Evolutionary conservation across 2,329 filamentous ascomycete species (phyloP).

Genomic region (Pyrenochaeta sp.): DNA sequence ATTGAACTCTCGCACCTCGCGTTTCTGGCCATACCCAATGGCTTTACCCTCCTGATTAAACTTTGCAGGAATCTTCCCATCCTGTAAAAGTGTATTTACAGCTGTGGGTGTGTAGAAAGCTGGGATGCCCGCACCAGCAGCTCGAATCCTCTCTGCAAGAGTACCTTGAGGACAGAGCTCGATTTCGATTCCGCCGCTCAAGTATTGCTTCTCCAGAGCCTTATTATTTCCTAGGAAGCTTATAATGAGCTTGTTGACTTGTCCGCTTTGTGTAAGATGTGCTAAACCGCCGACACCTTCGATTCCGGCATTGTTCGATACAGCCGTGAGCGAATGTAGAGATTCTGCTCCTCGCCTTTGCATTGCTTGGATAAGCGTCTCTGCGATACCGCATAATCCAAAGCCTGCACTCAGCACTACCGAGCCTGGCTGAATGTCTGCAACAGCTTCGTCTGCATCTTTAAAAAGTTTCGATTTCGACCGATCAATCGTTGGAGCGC

Average conservation of each 20-base stretch:
- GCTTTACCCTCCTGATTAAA: slow-evolving; percentile 66
- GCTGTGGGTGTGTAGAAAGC: slow-evolving; percentile 82
- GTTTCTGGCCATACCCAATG: slow-evolving; percentile 68
- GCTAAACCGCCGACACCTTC: slow-evolving; percentile 71
- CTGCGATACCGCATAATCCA: slow-evolving; percentile 49
- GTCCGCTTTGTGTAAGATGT: slow-evolving; percentile 71
- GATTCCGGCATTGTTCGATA: slow-evolving; percentile 82
- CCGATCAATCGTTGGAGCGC: slow-evolving; percentile 42
- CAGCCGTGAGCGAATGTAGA: slow-evolving; percentile 66
- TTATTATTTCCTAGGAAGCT: slow-evolving; percentile 83
- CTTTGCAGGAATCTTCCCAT: slow-evolving; percentile 70
- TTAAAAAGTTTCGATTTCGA: slow-evolving; percentile 47
- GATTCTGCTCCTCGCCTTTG: slow-evolving; percentile 37
- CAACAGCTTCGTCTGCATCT: slow-evolving; percentile 47
- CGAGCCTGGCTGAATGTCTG: slow-evolving; percentile 45
- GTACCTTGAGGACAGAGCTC: slow-evolving; percentile 81
- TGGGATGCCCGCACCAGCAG: slow-evolving; percentile 78
- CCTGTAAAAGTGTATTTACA: slow-evolving; percentile 69
- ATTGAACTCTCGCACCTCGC: slow-evolving; percentile 76
- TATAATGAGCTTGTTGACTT: slow-evolving; percentile 75
- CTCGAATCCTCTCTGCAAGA: slow-evolving; percentile 73
- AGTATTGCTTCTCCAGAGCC: slow-evolving; percentile 74
- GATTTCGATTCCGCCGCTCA: slow-evolving; percentile 74
- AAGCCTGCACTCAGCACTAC: slow-evolving; percentile 50
- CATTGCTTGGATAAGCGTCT: slow-evolving; percentile 49